Evolutionary conservation across 805 yeast genomes (phyloP).

Genomic region (Starmera pachycereana): DNA sequence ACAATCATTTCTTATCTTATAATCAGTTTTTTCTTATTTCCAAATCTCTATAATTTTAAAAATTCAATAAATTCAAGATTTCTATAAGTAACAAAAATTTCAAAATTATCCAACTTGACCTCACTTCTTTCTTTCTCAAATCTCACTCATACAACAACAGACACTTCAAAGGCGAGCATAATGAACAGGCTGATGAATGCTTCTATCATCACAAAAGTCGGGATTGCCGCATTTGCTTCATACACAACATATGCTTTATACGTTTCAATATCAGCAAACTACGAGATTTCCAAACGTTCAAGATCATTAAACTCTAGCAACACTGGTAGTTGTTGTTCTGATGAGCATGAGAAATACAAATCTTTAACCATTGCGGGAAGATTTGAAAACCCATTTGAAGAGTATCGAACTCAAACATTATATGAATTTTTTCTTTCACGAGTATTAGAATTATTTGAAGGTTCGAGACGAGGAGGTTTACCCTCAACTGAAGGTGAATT

Average conservation of each 20-base stretch:
- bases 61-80: too few relatives aligned
- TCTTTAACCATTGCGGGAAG: slow-evolving; percentile 57
- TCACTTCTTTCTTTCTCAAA: too few relatives aligned
- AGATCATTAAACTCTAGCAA: slow-evolving; percentile 9
- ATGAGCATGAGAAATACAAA: slow-evolving; percentile 26
- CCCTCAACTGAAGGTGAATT: slow-evolving; percentile 39
- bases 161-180: background rate
- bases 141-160: too few relatives aligned
- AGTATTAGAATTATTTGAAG: slow-evolving; percentile 57
- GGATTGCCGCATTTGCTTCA: slow-evolving; percentile 24
- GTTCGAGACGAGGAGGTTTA: slow-evolving; percentile 46
- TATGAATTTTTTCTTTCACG: slow-evolving; percentile 77
- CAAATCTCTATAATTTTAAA: too few relatives aligned
- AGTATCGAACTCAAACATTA: slow-evolving; percentile 82
- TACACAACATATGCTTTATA: slow-evolving; percentile 60
- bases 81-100: too few relatives aligned
- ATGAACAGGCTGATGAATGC: background rate
- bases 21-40: too few relatives aligned
- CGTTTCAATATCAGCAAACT: slow-evolving; percentile 43
- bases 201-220: slow-evolving; percentile 10
- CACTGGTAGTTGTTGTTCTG: slow-evolving; percentile 8
- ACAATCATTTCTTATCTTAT: too few relatives aligned
- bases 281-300: slow-evolving; percentile 39
- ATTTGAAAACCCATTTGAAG: slow-evolving; percentile 84
- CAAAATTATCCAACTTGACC: too few relatives aligned